Percentiles rank a stretch among this genome's conserved stretches.
Conservation (phyloP, 208 protist genomes). For the Trypanosoma grayi region DNA sequence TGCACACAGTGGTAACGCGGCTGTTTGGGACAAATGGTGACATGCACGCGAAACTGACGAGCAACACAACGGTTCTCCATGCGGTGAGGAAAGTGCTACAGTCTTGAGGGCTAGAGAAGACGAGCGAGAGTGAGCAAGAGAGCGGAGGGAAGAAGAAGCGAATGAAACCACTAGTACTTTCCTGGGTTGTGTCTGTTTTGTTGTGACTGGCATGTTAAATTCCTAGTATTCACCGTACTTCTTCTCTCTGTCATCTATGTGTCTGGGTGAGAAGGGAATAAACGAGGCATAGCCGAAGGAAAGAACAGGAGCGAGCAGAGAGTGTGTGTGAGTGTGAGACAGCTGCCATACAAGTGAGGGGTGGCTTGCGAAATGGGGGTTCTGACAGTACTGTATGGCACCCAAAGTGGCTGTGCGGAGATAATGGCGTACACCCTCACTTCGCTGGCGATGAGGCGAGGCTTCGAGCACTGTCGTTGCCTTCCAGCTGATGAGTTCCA, state of each 20-base stretch:
- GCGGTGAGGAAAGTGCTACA: constrained; percentile 38
- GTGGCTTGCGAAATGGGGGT: constrained; percentile 3
- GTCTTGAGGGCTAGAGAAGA: background rate
- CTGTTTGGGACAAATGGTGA: constrained; percentile 45
- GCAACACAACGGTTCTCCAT: constrained; percentile 49
- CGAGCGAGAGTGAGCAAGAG: background rate
- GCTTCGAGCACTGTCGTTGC: constrained; percentile 40
- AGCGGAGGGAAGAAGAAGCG: background rate
- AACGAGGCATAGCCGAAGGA: no score
- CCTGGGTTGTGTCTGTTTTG: no score
- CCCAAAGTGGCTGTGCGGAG: constrained; percentile 80
- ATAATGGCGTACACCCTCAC: constrained; percentile 51
- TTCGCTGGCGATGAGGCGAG: constrained; percentile 51
- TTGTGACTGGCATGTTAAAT: no score
- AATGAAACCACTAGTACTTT: background rate
- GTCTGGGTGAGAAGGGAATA: no score
- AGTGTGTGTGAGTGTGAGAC: constrained; percentile 3
- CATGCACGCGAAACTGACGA: constrained; percentile 52
- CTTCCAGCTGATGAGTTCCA: constrained; percentile 64
- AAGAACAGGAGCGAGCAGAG: background rate
- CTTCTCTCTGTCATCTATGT: no score
- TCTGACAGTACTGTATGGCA: constrained; percentile 78
- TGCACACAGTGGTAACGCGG: constrained; percentile 30
- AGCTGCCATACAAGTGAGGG: background rate
- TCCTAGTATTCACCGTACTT: no score